These are phyloP conservation scores for Candida pini DNA, from an alignment of 805 yeast genomes.

Conservation along the genomic window DNA sequence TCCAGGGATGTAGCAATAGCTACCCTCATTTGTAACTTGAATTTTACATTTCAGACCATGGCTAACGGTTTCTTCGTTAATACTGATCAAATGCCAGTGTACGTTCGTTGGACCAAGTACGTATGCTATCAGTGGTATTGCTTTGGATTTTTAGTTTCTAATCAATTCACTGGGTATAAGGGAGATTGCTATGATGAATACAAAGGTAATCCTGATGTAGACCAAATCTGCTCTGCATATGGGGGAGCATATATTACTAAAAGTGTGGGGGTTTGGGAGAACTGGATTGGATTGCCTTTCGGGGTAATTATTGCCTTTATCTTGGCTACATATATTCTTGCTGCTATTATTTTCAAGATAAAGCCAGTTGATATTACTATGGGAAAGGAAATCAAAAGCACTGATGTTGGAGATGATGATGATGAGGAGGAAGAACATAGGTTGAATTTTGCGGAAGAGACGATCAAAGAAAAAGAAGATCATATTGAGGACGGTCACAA, in stretches of 20 bases:
- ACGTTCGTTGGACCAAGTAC: conserved; percentile 81
- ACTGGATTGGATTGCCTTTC: conserved; percentile 66
- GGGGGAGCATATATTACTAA: conserved; percentile 50
- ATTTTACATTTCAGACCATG: conserved; percentile 67
- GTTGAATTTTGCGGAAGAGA: not conserved
- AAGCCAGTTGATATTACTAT: conserved; percentile 48
- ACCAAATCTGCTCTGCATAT: conserved; percentile 39
- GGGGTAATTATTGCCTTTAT: conserved; percentile 54
- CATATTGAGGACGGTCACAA: not conserved
- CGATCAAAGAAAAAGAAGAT: not conserved
- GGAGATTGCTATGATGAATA: conserved; percentile 49
- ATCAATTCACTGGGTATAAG: conserved; percentile 55
- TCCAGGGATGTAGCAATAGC: conserved; percentile 59
- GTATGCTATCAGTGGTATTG: conserved; percentile 74
- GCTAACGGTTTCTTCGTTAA: conserved; percentile 81
- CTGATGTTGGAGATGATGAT: conserved; percentile 12
- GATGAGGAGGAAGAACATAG: conserved; percentile 2
- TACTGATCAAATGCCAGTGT: conserved; percentile 70
- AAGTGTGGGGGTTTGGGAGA: conserved; percentile 52
- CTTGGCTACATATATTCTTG: conserved; percentile 44
- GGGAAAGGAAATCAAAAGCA: conserved; percentile 30
- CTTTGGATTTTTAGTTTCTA: conserved; percentile 62
- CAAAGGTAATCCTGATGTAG: conserved; percentile 24
- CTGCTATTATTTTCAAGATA: conserved; percentile 42
- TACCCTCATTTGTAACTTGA: conserved; percentile 53